Conservation (phyloP, 2,329 filamentous ascomycete species). For the Alternaria angustiovoidea region DNA sequence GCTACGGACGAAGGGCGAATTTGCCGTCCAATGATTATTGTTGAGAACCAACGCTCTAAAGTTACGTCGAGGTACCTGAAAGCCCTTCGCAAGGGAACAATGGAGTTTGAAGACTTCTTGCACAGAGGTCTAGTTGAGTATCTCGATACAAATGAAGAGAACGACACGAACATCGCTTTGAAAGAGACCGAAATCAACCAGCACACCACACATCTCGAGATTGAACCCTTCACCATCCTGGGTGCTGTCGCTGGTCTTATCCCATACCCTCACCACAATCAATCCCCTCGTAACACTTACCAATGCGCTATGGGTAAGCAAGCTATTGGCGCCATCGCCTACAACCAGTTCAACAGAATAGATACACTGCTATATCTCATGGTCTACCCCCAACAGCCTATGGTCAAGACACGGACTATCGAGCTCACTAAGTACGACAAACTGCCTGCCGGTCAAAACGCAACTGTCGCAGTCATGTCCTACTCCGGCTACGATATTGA, state of each 20-base stretch:
- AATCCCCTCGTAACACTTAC: constrained; percentile 97
- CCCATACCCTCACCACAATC: constrained; percentile 98
- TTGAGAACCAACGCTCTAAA: constrained; percentile 84
- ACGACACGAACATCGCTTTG: constrained; percentile 91
- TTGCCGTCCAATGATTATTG: constrained; percentile 93
- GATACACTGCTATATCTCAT: constrained; percentile 96
- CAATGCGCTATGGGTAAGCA: constrained; percentile 99
- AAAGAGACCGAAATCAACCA: constrained; percentile 85
- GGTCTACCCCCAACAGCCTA: constrained; percentile 96
- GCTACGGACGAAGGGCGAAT: constrained; percentile 97
- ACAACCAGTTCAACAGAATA: constrained; percentile 97
- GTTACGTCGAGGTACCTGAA: constrained; percentile 81
- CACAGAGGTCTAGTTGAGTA: constrained; percentile 93
- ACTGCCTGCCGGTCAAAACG: constrained; percentile 94
- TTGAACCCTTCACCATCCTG: constrained; percentile 96
- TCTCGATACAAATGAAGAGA: constrained; percentile 97
- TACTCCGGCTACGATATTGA: constrained; percentile 99
- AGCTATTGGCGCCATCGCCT: constrained; percentile 97
- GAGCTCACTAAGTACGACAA: constrained; percentile 98
- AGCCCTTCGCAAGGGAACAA: constrained; percentile 80
- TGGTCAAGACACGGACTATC: constrained; percentile 97
- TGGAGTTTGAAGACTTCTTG: constrained; percentile 93
- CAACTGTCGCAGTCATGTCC: constrained; percentile 98
- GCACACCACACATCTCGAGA: constrained; percentile 92
- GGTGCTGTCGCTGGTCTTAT: constrained; percentile 96